Percentiles rank a stretch among this genome's conserved stretches.
These are phyloP conservation scores for Rutstroemia sydowiana DNA, from an alignment of 2,329 filamentous ascomycete species.

Conservation along the genomic window DNA sequence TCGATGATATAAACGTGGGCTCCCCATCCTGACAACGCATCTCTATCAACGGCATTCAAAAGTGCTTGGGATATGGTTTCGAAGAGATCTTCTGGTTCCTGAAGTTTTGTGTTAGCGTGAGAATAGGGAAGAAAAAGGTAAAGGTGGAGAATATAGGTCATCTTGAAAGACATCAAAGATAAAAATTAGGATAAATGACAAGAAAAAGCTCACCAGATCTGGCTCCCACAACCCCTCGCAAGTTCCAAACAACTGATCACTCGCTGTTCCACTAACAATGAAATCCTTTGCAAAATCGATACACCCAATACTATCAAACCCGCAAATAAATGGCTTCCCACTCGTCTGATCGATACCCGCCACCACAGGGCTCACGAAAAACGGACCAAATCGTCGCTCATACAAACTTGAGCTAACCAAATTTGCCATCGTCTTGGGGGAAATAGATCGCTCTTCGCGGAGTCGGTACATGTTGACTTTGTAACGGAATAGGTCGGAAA, in stretches of 20 bases:
- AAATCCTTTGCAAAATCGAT: slow-evolving; percentile 99
- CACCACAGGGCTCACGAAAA: slow-evolving; percentile 91
- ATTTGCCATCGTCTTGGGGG: slow-evolving; percentile 92
- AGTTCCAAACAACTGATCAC: slow-evolving; percentile 96
- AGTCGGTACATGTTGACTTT: slow-evolving; percentile 99
- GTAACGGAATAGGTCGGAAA: slow-evolving; percentile 96
- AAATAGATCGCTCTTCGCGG: slow-evolving; percentile 94
- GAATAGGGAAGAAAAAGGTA: neutral
- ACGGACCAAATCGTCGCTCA: slow-evolving; percentile 92
- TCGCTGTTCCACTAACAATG: slow-evolving; percentile 92
- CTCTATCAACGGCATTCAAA: slow-evolving; percentile 91
- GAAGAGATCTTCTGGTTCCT: slow-evolving; percentile 91
- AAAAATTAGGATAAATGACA: neutral
- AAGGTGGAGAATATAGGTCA: neutral
- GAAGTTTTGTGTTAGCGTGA: slow-evolving; percentile 4
- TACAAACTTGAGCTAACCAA: slow-evolving; percentile 86
- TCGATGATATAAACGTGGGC: slow-evolving; percentile 99
- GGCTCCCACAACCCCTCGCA: slow-evolving; percentile 98
- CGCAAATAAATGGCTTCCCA: slow-evolving; percentile 94
- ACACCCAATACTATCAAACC: slow-evolving; percentile 97
- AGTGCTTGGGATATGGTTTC: slow-evolving; percentile 96
- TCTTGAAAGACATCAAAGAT: neutral
- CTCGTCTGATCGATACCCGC: slow-evolving; percentile 93
- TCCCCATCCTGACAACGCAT: slow-evolving; percentile 95
- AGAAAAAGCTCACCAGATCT: slow-evolving; percentile 66